Evolutionary conservation across 148 eudicot species (phyloP).

Genomic region (Diospyros lotus): DNA sequence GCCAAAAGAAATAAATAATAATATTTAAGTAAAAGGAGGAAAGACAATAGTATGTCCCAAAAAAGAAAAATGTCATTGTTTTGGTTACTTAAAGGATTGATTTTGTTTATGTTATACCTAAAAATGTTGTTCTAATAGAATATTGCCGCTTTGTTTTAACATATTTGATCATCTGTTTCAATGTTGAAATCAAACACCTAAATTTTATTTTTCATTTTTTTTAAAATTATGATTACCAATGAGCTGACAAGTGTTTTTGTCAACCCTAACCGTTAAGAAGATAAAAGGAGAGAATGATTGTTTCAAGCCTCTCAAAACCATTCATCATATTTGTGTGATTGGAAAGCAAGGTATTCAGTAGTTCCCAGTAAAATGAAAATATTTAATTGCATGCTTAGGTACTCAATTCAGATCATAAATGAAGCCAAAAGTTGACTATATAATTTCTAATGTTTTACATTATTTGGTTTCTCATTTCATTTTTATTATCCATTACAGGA

Average conservation of each 20-base stretch:
- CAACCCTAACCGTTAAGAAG: background rate
- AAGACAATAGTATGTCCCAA: background rate
- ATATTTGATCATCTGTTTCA: background rate
- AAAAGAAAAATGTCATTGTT: background rate
- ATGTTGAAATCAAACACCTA: background rate
- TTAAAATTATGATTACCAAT: background rate
- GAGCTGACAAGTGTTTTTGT: background rate
- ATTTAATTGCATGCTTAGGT: background rate
- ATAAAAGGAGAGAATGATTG: background rate
- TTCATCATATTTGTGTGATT: background rate
- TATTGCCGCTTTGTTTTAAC: background rate
- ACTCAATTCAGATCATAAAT: background rate
- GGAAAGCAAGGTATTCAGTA: background rate
- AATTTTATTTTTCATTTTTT: background rate
- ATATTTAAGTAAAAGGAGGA: background rate
- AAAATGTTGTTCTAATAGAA: background rate
- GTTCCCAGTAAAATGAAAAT: background rate
- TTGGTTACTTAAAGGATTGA: background rate
- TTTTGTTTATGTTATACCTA: background rate
- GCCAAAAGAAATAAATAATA: no score
- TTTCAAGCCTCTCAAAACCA: background rate
- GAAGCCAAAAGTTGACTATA: background rate
- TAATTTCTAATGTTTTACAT: background rate
- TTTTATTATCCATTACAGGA: conserved; percentile 34
- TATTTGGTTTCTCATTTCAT: background rate